Evolutionary conservation across 352 stramenopile genomes (phyloP), one percentile per base, ranked within the genome.

Genomic region (Thalassiosira livingstoniorum): DNA sequence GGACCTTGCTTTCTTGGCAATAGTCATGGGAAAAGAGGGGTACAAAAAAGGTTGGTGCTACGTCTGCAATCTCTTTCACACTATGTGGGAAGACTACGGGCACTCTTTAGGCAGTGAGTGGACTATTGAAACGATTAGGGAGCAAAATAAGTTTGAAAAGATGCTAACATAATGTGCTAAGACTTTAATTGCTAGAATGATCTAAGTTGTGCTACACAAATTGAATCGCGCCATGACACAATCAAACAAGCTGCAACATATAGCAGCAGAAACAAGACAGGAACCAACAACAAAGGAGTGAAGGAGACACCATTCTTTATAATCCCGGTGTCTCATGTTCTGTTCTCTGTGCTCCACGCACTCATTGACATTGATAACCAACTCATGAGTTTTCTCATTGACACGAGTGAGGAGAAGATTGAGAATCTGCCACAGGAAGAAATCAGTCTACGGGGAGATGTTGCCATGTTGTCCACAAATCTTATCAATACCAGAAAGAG

Each of bases 1-100:
- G 25, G 68, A 76, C 35, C 25, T 76, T 32, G 68, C 68, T 29
- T 76, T 61, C 25, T 45, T 76, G 31, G 55, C 53, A 27, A 31
- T 63, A 0, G 58, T 79, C 1, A 34, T 80, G 29, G 61, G 61
- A 10, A 73, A 71, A 63, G 61, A 66, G 21, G 58, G 61, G 31
- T 80, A 63, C 42, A 27, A 34, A 18, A n/a, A 34, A 0, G 55
- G 25, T 0, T 71, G 70, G 70, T 78, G 70, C 34, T 64, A 57
- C 51, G 64, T 55, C 7, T 71, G 58, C 45, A 67, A 71, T 13
- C 3, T 57, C 25, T 71, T 29, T 18, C 25, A 61, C n/a, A 27
- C 25, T 32, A 29, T 65, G 21, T 71, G 58, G 70, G 43, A 71
- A 31, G 32, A 53, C 1, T 18, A 63, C 21, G 31, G 65, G 10